phyloP scores from a whole-genome alignment of 495 filamentous ascomycete species.

The Massariosphaeria phaeospora region DNA sequence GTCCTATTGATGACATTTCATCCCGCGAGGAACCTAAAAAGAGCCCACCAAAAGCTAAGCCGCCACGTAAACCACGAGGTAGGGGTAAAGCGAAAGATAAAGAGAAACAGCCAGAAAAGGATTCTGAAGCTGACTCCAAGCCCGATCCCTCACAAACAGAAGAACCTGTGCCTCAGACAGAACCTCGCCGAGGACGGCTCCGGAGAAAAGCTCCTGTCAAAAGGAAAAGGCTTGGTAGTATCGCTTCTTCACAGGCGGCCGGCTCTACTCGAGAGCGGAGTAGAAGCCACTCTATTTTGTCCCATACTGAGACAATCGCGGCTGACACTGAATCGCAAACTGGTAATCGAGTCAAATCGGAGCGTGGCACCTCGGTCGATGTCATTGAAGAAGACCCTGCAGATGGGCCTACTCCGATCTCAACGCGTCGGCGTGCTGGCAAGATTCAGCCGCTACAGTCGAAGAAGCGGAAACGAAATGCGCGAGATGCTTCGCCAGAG shows the following conservation, averaged over 20 bases:
- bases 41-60: conserved; percentile 7
- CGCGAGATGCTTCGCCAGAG: conserved; percentile 44
- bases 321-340: conserved; percentile 44
- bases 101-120: conserved; percentile 1
- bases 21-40: conserved; percentile 2
- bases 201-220: conserved; percentile 11
- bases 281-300: conserved; percentile 55
- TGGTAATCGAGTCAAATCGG: conserved; percentile 58
- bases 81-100: conserved; percentile 22
- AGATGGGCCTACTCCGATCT: conserved; percentile 21
- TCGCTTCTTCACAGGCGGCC: conserved; percentile 47
- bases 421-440: conserved; percentile 35
- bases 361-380: conserved; percentile 56
- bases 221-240: conserved; percentile 47
- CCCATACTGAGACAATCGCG: conserved; percentile 52
- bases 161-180: conserved; percentile 19
- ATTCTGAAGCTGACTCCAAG: background rate
- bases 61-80: conserved; percentile 7
- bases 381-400: conserved; percentile 35
- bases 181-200: conserved; percentile 12
- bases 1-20: conserved; percentile 16
- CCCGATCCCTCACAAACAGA: background rate
- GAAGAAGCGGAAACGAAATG: conserved; percentile 45
- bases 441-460: conserved; percentile 29
- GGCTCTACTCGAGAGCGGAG: conserved; percentile 41